Evolutionary conservation across 257 asterid genomes (phyloP).

Genomic region (Cinchona pubescens): DNA sequence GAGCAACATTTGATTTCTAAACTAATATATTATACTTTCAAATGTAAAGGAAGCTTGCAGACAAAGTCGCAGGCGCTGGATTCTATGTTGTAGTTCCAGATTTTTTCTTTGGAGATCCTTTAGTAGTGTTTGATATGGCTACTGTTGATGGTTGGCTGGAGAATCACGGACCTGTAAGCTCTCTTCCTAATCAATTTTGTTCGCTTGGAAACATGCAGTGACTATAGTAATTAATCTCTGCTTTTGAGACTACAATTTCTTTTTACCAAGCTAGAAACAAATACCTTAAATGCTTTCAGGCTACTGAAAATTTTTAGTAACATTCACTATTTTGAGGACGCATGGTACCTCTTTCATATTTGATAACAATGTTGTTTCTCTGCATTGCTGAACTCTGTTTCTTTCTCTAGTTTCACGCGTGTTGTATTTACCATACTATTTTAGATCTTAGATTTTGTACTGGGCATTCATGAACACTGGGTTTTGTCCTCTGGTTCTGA

Average conservation of each 20-base stretch:
- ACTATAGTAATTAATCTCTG: background rate
- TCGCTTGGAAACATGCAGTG: background rate
- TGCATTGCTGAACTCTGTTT: background rate
- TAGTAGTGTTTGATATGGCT: slow-evolving; percentile 23
- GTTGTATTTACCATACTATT: background rate
- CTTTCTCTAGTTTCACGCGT: background rate
- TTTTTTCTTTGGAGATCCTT: slow-evolving; percentile 55
- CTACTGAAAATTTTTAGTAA: background rate
- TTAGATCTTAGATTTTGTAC: background rate
- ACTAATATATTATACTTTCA: slow-evolving; percentile 5
- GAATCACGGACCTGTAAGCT: slow-evolving; percentile 59
- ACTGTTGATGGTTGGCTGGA: slow-evolving; percentile 46
- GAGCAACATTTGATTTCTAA: background rate
- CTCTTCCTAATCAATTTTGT: background rate
- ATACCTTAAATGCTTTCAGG: background rate
- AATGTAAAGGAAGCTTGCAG: slow-evolving; percentile 55
- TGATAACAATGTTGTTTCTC: background rate
- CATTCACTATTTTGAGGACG: too few species aligned
- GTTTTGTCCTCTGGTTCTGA: background rate
- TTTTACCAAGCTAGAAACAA: background rate
- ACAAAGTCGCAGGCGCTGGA: slow-evolving; percentile 61
- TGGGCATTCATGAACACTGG: background rate
- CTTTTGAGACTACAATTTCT: background rate
- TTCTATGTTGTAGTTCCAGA: slow-evolving; percentile 61
- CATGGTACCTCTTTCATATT: background rate